Base-by-base conservation (phyloP, 768 basidiomycete species). In the Bullera alba region DNA sequence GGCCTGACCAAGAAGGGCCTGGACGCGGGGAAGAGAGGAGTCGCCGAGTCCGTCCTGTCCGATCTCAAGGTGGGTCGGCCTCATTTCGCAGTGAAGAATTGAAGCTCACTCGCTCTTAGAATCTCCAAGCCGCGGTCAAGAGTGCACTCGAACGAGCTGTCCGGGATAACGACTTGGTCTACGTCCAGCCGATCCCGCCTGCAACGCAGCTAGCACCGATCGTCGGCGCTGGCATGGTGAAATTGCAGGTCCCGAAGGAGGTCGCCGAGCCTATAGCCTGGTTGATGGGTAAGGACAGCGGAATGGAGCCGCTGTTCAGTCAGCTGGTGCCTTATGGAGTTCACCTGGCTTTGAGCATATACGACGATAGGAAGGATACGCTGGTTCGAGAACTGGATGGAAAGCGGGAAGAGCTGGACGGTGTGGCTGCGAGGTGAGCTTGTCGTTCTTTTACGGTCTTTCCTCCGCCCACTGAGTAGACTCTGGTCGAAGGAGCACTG, bases 111-210 rank as follows among this genome's bases (percentile, higher is more conserved):
- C n/a, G 0, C 32, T 7, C 14, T 21, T 67, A 96, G 91, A 87
- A 86, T 1, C 75, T 96, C 15, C 74, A 85, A 22, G 83, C 84
- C 39, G 82, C 76, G 6, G 75, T 95, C 22, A 79, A 84, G 57
- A 81, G 79, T 45, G 79, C 81, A 48, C 71, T 86, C 28, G 72
- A 76, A 3, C 80, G 87, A 14, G 87, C 92, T 0, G 81, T 84
- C 56, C 81, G 88, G 27, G 93, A 97, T 71, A 99, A 99, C 69
- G 86, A 93, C 71, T 76, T 95, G 5, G 95, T 99, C 32, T 99
- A 96, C 74, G 89, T 95, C 59, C 79, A 87, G 44, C 84, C 87
- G 49, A 77, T 93, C 1, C 90, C 92, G 0, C 76, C 89, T 0
- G 61, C 79, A 3, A 81, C 84, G 2, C 78, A 83, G 15, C 79